phyloP scores from a whole-genome alignment of 495 filamentous ascomycete genomes.

The Staphylotrichum longicolle region DNA sequence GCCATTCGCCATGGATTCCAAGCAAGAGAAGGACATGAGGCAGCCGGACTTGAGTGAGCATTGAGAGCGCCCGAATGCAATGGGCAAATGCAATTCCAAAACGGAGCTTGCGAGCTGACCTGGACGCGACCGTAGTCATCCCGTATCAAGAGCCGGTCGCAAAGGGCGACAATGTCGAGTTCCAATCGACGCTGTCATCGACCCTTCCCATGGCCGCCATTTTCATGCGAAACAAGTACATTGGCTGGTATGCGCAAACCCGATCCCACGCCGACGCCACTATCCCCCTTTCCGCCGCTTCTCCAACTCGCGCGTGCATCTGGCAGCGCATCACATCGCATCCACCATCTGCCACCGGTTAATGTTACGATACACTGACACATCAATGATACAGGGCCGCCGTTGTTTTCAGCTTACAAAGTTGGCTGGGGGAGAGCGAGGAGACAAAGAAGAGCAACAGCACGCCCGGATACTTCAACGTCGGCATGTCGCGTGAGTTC shows the following conservation, averaged over 20 bases:
- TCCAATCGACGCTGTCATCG: constrained; percentile 68
- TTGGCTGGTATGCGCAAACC: constrained; percentile 66
- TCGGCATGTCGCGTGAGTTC: constrained; percentile 76
- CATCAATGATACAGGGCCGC: constrained; percentile 58
- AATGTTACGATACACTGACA: not conserved
- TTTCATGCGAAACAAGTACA: constrained; percentile 85
- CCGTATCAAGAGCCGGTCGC: constrained; percentile 48
- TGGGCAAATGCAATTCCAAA: not conserved
- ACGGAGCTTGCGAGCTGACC: constrained; percentile 27
- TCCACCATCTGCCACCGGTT: not conserved
- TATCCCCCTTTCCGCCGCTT: not conserved
- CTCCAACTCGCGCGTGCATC: not conserved
- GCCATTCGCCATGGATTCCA: constrained; percentile 59
- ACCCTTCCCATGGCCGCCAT: constrained; percentile 94
- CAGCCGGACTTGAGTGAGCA: constrained; percentile 74
- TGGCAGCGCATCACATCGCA: not conserved
- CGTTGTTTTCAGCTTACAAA: constrained; percentile 78
- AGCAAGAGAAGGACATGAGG: constrained; percentile 73
- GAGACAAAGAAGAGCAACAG: constrained; percentile 63
- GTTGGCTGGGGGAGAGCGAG: constrained; percentile 80
- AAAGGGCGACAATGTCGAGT: constrained; percentile 48
- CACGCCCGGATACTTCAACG: constrained; percentile 80
- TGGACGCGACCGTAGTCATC: constrained; percentile 39
- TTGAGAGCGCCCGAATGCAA: not conserved
- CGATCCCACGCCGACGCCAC: not conserved